Evolutionary conservation across 2,329 filamentous ascomycete genomes (phyloP).

Genomic region (Byssochlamys sp.): DNA sequence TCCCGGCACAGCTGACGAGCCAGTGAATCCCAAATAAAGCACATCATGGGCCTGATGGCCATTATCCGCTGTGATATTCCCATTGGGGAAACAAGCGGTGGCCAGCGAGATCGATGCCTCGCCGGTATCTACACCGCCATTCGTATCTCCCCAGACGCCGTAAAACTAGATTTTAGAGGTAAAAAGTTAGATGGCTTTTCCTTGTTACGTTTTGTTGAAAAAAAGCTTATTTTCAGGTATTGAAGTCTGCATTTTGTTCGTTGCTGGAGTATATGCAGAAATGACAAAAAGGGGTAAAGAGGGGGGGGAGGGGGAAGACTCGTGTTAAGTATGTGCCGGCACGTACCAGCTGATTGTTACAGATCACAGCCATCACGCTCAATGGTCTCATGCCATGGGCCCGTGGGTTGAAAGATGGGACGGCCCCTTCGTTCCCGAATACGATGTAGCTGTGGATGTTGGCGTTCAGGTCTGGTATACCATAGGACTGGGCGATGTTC

Average conservation of each 20-base stretch:
- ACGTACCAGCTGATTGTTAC: conserved; percentile 38
- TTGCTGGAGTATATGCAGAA: not conserved
- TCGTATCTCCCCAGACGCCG: conserved; percentile 54
- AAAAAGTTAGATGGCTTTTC: no score
- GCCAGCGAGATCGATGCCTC: conserved; percentile 51
- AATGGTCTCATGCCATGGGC: conserved; percentile 40
- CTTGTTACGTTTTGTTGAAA: not conserved
- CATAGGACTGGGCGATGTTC: conserved; percentile 29
- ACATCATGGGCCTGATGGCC: conserved; percentile 52
- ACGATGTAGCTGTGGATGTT: conserved; percentile 47
- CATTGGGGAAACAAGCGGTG: conserved; percentile 47
- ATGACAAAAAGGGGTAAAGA: not conserved
- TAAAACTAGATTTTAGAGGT: conserved; percentile 36
- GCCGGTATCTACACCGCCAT: conserved; percentile 48
- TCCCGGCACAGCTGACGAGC: conserved; percentile 49
- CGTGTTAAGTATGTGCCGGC: not conserved
- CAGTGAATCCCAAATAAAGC: conserved; percentile 53
- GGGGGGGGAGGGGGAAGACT: not conserved
- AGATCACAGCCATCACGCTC: conserved; percentile 49
- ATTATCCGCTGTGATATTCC: conserved; percentile 43
- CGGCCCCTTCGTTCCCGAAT: conserved; percentile 40
- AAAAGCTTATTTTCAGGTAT: not conserved
- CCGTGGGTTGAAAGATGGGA: conserved; percentile 34
- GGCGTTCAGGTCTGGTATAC: conserved; percentile 41
- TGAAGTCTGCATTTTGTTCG: not conserved